Conservation (phyloP, 2,329 filamentous ascomycete species). For the Septoria petroselini region DNA sequence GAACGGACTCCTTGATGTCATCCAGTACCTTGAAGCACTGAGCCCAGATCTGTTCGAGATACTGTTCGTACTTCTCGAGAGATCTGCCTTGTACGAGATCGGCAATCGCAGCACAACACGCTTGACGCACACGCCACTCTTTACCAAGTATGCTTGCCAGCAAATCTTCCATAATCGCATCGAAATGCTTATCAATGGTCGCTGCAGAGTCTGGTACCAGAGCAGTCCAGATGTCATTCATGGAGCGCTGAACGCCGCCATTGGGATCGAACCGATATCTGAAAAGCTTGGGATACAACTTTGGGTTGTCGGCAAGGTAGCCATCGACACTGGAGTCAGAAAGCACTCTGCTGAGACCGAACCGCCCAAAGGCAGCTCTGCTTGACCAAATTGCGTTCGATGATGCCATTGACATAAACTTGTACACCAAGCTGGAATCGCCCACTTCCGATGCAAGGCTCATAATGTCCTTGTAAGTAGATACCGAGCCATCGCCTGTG, state of each 20-base stretch:
- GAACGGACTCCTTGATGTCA: slow-evolving; percentile 90
- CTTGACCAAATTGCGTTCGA: slow-evolving; percentile 97
- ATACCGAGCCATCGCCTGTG: slow-evolving; percentile 85
- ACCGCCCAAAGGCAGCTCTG: slow-evolving; percentile 90
- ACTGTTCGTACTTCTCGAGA: slow-evolving; percentile 67
- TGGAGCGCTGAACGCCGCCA: slow-evolving; percentile 83
- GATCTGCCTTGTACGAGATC: slow-evolving; percentile 81
- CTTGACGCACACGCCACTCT: slow-evolving; percentile 91
- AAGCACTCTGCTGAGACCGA: slow-evolving; percentile 87
- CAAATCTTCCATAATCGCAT: slow-evolving; percentile 83
- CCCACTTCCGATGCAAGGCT: slow-evolving; percentile 93
- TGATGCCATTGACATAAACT: slow-evolving; percentile 95
- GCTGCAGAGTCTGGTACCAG: slow-evolving; percentile 83
- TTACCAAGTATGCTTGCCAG: slow-evolving; percentile 80
- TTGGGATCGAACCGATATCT: slow-evolving; percentile 95
- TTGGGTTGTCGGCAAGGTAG: slow-evolving; percentile 76
- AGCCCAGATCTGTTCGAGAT: slow-evolving; percentile 80
- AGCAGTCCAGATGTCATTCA: slow-evolving; percentile 97
- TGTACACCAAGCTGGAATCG: slow-evolving; percentile 93
- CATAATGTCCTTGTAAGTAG: slow-evolving; percentile 97
- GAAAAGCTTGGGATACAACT: slow-evolving; percentile 91
- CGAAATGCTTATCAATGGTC: slow-evolving; percentile 77
- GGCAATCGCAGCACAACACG: slow-evolving; percentile 83
- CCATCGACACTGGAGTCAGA: slow-evolving; percentile 72
- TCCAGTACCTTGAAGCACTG: slow-evolving; percentile 87